Evolutionary conservation across 225 moss, liverwort and hornwort species (phyloP).

Genomic region (Pseudisothecium myosuroides): DNA sequence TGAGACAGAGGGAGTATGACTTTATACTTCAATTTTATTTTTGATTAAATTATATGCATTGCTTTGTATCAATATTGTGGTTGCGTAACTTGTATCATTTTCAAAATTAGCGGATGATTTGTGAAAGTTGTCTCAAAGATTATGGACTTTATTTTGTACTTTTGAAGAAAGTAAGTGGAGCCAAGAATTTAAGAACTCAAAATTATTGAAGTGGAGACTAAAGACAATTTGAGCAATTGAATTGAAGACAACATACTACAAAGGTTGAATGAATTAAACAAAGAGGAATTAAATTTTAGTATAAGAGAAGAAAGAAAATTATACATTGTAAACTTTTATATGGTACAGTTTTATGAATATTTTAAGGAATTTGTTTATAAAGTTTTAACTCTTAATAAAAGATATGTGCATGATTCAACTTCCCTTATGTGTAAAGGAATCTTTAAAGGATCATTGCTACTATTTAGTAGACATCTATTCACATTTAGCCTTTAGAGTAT

Average conservation of each 20-base stretch:
- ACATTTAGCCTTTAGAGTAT: neutral
- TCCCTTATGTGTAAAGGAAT: accelerated
- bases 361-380: neutral
- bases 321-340: neutral
- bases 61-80: neutral
- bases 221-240: neutral
- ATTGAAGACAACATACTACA: no score
- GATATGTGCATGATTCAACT: neutral
- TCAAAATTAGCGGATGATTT: neutral
- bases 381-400: neutral
- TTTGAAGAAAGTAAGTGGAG: neutral
- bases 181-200: neutral
- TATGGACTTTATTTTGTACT: neutral
- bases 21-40: neutral
- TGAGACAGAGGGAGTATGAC: no score
- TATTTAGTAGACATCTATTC: neutral
- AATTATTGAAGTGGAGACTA: neutral
- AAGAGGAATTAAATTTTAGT: neutral
- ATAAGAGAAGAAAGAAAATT: no score
- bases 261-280: no score
- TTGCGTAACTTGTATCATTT: neutral
- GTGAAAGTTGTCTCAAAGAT: neutral
- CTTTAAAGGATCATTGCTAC: no score
- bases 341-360: accelerated
- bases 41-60: neutral